phyloP scores from a whole-genome alignment of 2,329 filamentous ascomycete genomes.

The Aspergillus cejpii region DNA sequence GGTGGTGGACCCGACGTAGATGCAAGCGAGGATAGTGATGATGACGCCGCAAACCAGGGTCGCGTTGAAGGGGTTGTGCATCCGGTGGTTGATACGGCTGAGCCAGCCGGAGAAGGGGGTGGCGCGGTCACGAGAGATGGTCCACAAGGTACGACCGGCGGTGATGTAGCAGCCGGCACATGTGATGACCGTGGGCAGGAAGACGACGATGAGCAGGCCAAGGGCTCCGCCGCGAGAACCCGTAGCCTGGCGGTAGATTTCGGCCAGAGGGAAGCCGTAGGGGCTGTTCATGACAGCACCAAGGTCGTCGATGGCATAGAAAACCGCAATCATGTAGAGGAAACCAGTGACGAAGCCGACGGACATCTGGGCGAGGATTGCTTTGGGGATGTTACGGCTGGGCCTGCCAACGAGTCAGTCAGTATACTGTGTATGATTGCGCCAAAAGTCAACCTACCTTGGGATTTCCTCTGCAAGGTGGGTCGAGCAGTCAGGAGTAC shows the following conservation, averaged over 20 bases:
- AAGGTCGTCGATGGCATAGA: constrained; percentile 46
- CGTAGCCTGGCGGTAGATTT: constrained; percentile 46
- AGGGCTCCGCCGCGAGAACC: constrained; percentile 48
- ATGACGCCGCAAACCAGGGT: constrained; percentile 51
- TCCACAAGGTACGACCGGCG: constrained; percentile 57
- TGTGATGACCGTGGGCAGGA: constrained; percentile 51
- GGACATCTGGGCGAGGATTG: constrained; percentile 45
- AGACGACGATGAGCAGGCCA: constrained; percentile 53
- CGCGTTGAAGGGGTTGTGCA: constrained; percentile 55
- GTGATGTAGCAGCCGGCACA: constrained; percentile 53
- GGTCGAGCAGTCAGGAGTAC: constrained; percentile 58
- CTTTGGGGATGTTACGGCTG: constrained; percentile 45
- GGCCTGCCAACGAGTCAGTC: constrained; percentile 20
- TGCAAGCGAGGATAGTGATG: constrained; percentile 50
- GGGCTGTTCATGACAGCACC: constrained; percentile 17
- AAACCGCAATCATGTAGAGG: constrained; percentile 45
- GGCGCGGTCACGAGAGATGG: constrained; percentile 52
- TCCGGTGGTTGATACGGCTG: constrained; percentile 46
- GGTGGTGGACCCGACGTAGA: constrained; percentile 50
- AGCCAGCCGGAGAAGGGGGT: constrained; percentile 53
- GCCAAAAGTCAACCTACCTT: constrained; percentile 17
- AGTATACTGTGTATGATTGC: constrained; percentile 2
- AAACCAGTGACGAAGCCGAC: constrained; percentile 45
- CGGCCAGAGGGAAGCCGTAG: constrained; percentile 43
- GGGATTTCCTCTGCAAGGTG: constrained; percentile 62